These are phyloP conservation scores for Psilocybe cubensis DNA, from an alignment of 768 basidiomycete species.

Conservation along the genomic window DNA sequence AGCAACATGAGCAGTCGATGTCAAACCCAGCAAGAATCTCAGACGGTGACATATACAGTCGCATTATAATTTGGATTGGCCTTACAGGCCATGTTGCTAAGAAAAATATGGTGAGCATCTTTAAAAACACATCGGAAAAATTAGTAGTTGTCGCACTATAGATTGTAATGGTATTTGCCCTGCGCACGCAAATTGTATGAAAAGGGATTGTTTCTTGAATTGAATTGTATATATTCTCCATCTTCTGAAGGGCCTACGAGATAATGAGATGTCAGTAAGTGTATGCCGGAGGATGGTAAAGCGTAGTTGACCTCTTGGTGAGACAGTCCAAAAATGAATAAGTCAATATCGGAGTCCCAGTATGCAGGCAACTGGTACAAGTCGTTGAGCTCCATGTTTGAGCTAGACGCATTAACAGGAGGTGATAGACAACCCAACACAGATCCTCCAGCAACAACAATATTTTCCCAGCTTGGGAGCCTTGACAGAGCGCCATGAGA, in stretches of 20 bases:
- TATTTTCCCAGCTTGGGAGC: constrained; percentile 61
- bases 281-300: too few relatives aligned
- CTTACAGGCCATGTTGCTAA: neutral
- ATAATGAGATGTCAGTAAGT: neutral
- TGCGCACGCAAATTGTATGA: constrained; percentile 65
- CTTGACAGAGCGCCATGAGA: constrained; percentile 61
- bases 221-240: neutral
- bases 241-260: neutral
- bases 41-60: neutral
- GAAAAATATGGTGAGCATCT: neutral
- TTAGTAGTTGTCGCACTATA: constrained; percentile 53
- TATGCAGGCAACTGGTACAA: constrained; percentile 5
- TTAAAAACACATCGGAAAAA: too few relatives aligned
- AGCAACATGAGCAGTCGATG: neutral
- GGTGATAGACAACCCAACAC: constrained; percentile 35
- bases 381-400: constrained; percentile 42
- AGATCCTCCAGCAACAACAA: constrained; percentile 55
- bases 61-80: neutral
- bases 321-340: constrained; percentile 61
- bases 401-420: constrained; percentile 54
- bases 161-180: constrained; percentile 63
- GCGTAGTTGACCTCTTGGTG: constrained; percentile 42
- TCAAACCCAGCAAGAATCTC: neutral
- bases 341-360: constrained; percentile 58
- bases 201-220: constrained; percentile 45